Conservation (phyloP, 495 filamentous ascomycete species). For the Glonium stellatum region DNA sequence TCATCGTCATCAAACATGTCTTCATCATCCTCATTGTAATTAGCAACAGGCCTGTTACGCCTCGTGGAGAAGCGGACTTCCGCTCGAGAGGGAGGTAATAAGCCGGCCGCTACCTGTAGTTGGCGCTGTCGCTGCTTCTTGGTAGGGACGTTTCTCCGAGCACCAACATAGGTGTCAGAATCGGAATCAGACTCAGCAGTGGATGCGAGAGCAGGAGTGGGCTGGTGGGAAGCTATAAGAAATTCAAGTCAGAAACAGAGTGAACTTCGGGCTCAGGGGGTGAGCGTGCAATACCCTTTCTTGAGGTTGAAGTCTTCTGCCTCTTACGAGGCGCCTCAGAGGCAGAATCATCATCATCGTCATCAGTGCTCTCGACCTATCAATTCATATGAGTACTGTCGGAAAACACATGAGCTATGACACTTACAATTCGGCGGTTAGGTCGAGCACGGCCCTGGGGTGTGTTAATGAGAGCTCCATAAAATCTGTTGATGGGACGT, state of each 20-base stretch:
- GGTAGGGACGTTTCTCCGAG: conserved; percentile 55
- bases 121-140: conserved; percentile 67
- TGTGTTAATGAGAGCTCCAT: conserved; percentile 3
- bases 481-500: conserved; percentile 35
- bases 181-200: conserved; percentile 54
- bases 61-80: conserved; percentile 88
- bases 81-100: conserved; percentile 51
- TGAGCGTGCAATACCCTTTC: conserved; percentile 32
- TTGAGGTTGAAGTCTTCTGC: conserved; percentile 35
- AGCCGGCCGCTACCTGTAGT: conserved; percentile 51
- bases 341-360: conserved; percentile 57
- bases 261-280: not conserved
- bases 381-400: conserved; percentile 26
- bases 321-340: conserved; percentile 53
- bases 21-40: conserved; percentile 75
- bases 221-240: conserved; percentile 56
- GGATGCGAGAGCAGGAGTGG: conserved; percentile 52
- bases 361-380: conserved; percentile 67
- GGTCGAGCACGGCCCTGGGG: conserved; percentile 49
- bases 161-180: conserved; percentile 68
- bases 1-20: conserved; percentile 39
- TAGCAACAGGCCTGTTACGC: conserved; percentile 75
- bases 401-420: not conserved
- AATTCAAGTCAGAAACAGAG: conserved; percentile 18
- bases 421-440: conserved; percentile 43